Evolutionary conservation across 371 early-diverging fungal species (phyloP).

Genomic region (Parasitella parasitica): DNA sequence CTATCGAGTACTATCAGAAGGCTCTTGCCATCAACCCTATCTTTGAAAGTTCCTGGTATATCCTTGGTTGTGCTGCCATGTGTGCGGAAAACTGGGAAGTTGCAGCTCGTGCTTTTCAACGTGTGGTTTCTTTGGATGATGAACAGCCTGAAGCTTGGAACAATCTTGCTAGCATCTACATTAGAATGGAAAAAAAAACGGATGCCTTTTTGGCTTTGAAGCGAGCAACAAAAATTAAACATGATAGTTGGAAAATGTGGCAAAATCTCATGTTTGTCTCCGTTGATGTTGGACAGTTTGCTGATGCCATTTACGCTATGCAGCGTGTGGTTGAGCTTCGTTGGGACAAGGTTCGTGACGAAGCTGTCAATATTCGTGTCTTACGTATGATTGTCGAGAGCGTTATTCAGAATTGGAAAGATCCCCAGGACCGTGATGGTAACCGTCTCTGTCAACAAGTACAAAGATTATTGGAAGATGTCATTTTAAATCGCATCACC

Average conservation of each 20-base stretch:
- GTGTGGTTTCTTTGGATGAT: constrained; percentile 71
- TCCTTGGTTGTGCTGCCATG: constrained; percentile 94
- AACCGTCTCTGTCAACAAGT: constrained; percentile 41
- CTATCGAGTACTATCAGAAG: constrained; percentile 62
- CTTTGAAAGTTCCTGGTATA: constrained; percentile 94
- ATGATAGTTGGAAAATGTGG: constrained; percentile 91
- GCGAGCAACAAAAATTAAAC: constrained; percentile 80
- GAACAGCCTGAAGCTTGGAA: constrained; percentile 96
- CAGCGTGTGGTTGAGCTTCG: constrained; percentile 76
- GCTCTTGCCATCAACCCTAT: constrained; percentile 93
- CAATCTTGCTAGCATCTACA: constrained; percentile 86
- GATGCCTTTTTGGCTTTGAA: constrained; percentile 84
- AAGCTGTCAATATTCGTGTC: constrained; percentile 76
- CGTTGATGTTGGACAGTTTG: constrained; percentile 76
- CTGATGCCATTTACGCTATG: constrained; percentile 87
- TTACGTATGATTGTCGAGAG: constrained; percentile 71
- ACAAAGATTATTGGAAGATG: constrained; percentile 60
- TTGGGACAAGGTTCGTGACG: constrained; percentile 63
- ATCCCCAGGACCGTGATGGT: constrained; percentile 54
- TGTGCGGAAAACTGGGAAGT: constrained; percentile 75
- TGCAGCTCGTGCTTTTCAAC: constrained; percentile 77
- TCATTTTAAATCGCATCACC: constrained; percentile 75
- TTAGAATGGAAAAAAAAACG: constrained; percentile 62
- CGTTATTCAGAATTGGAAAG: constrained; percentile 65
- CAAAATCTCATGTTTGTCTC: constrained; percentile 83